A percentile compares a stretch with the other conserved stretches of the same genome.
Conservation (phyloP, 2,329 filamentous ascomycete genomes). For the Colletotrichum australisinense region DNA sequence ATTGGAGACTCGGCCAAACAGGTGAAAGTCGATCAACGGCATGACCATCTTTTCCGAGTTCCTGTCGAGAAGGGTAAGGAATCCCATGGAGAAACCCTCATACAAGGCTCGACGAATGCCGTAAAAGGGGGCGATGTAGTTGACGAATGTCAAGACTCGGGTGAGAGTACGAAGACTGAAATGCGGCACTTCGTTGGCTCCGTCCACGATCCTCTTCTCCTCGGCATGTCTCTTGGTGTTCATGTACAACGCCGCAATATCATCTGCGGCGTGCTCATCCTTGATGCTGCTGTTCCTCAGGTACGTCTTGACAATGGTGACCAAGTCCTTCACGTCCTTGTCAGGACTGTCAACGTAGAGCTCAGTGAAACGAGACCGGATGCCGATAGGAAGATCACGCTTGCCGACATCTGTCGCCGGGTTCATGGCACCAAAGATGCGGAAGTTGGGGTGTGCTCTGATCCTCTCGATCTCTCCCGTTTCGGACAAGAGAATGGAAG, state of each 20-base stretch:
- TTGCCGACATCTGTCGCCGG: constrained; percentile 98
- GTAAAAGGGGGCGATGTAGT: constrained; percentile 85
- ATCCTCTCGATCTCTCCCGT: constrained; percentile 93
- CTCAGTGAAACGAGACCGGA: constrained; percentile 94
- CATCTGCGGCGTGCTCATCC: constrained; percentile 79
- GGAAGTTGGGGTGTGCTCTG: constrained; percentile 89
- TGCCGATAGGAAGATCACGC: constrained; percentile 87
- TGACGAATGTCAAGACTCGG: constrained; percentile 87
- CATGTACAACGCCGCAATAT: constrained; percentile 89
- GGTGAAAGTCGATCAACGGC: constrained; percentile 82
- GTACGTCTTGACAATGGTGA: constrained; percentile 90
- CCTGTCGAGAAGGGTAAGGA: constrained; percentile 87
- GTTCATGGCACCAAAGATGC: constrained; percentile 99
- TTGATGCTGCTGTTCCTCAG: constrained; percentile 77
- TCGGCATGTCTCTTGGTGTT: constrained; percentile 85
- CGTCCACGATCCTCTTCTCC: constrained; percentile 89
- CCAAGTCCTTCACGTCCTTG: constrained; percentile 84
- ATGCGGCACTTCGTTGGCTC: constrained; percentile 94
- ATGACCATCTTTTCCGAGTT: constrained; percentile 83
- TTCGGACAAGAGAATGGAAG: constrained; percentile 91
- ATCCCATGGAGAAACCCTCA: constrained; percentile 98
- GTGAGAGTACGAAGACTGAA: constrained; percentile 97
- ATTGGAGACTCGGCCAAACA: constrained; percentile 78
- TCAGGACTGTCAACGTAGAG: constrained; percentile 95
- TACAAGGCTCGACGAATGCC: constrained; percentile 87